Evolutionary conservation across 345 rosid species (phyloP), one percentile per base, ranked within the genome.

Genomic region (Moricandia moricandioides): DNA sequence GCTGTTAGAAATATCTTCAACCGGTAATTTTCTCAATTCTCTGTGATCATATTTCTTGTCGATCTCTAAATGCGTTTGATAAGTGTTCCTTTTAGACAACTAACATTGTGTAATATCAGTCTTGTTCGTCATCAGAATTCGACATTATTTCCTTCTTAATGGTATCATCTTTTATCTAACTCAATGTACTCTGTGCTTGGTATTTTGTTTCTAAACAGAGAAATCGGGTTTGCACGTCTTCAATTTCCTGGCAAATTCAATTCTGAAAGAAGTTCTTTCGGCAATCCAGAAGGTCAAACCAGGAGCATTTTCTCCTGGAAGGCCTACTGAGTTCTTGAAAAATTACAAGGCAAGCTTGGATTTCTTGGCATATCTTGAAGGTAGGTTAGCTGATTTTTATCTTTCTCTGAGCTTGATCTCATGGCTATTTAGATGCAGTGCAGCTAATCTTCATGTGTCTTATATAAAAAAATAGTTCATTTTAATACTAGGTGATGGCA

Each of bases 241-340:
- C 86, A 89, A 96, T 80, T 96, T 96, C 85, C 79, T 96, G 85
- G 94, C 88, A 51, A 96, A 96, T 86, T 96, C 98, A 65, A 85
- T 96, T 69, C 86, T 96, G 80, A 96, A 92, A 86, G 99, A 91
- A 86, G 93, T 88, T 79, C 86, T 89, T 47, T 84, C 62, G 17
- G 89, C 95, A 40, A 89, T 92, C 80, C 98, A 96, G 80, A 92
- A 86, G 81, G 91, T 89, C 79, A 96, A 92, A 79, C 96, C 98
- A 24, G 89, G 96, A 78, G 97, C 94, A n/a, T 95, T 91, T 86
- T 91, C 99, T 69, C 96, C 99, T 31, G 99, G 99, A 83, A 91
- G 97, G 74, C 99, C 98, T 66, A 83, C 89, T 31, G 96, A 87
- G 33, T 96, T 96, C 90, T 83, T 96, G 75, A 88, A 79, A 69